Evolutionary conservation across 176 grass and related monocot species (phyloP).

Genomic region (Oryza nivara): DNA sequence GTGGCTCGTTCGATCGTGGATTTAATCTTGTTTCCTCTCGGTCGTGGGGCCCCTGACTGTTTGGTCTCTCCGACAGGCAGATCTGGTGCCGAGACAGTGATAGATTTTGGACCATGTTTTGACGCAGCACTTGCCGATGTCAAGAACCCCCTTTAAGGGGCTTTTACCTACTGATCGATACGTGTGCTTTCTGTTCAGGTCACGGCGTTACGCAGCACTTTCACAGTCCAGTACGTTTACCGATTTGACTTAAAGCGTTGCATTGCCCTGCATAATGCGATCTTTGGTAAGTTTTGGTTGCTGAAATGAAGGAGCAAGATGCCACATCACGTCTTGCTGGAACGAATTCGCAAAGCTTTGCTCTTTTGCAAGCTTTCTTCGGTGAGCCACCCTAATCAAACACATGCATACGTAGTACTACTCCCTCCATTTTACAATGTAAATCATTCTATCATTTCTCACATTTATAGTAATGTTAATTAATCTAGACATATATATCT

Average conservation of each 20-base stretch:
- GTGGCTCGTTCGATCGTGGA: neutral
- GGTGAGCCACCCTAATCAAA: neutral
- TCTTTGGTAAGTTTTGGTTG: neutral
- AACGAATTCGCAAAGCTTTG: neutral
- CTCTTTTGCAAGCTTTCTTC: neutral
- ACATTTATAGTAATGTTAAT: too few relatives aligned
- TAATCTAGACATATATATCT: too few relatives aligned
- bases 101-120: conserved; percentile 1
- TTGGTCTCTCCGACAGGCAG: conserved; percentile 1
- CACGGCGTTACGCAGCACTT: neutral
- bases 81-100: conserved; percentile 40
- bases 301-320: too few relatives aligned
- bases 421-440: too few relatives aligned
- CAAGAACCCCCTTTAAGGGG: neutral
- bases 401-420: neutral
- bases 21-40: neutral
- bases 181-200: neutral
- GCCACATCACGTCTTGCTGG: too few relatives aligned
- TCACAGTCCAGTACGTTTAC: neutral
- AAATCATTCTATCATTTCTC: too few relatives aligned
- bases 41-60: conserved; percentile 22
- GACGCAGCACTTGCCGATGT: neutral
- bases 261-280: neutral
- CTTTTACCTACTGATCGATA: neutral
- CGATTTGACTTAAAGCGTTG: neutral